Evolutionary conservation across 495 filamentous ascomycete species (phyloP), one percentile per base, ranked within the genome.

Genomic region (Neurospora tetraspora): DNA sequence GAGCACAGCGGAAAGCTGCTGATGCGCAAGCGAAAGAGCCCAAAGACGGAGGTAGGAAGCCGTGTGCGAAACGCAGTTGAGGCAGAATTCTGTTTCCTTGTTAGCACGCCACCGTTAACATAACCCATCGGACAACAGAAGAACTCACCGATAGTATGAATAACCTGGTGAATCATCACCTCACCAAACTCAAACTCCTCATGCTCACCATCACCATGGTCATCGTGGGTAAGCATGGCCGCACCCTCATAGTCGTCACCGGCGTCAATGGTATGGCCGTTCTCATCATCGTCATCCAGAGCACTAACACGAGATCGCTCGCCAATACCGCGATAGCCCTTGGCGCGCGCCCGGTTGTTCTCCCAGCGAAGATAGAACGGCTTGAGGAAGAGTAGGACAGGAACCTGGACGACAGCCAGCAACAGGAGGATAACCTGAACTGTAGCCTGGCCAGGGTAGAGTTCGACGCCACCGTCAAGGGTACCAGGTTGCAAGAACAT

Each of bases 61-160:
- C 5, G 96, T 99, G 83, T 99, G 96, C 7, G 96, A 98, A 76
- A 99, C 95, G 84, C 94, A 98, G 85, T 98, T 98, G 75, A 99
- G 88, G 82, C 96, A 98, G 84, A 99, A 99, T 85, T 99, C 96
- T 93, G 71, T 71, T 14, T 36, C 11, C 3, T 53, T 69, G 47
- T 78, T 72, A 74, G 59, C 6, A 65, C 53, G 12, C 37, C 20
- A 38, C 3, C 3, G 4, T 18, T 20, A 20, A 47, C 43, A 2
- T 10, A 45, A 69, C 23, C 36, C 42, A 16, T 38, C 37, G 43
- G 23, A 38, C 53, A 31, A 53, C 45, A 23, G 7, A 53, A 23
- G 7, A 40, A 73, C 90, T 82, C 87, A 94, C 92, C 92, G 77
- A 99, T 98, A 31, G 96, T 99, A 83, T 99, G 96, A 79, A 99